Percentiles rank a stretch among this genome's conserved stretches.
Evolutionary conservation across 441 rosid species (phyloP).

Genomic region (Heliophila coronopifolia): DNA sequence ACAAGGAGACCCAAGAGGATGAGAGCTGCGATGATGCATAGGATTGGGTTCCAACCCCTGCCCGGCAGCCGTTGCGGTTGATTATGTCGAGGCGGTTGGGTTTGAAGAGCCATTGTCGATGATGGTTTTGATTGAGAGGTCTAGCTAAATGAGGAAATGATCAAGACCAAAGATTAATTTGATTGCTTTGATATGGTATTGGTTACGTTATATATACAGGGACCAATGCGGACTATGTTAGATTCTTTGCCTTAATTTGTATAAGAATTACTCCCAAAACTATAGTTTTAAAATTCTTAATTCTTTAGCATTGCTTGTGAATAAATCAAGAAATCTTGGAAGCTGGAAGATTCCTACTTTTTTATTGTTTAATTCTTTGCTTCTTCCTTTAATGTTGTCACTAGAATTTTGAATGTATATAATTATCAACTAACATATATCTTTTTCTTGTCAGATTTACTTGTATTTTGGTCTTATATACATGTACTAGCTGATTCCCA

Average conservation of each 20-base stretch:
- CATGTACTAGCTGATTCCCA: neutral
- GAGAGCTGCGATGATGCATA: slow-evolving; percentile 31
- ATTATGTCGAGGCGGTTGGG: slow-evolving; percentile 10
- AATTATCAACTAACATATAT: neutral
- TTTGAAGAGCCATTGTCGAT: slow-evolving; percentile 19
- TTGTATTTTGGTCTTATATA: neutral
- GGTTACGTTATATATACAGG: slow-evolving; percentile 16
- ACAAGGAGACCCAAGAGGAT: slow-evolving; percentile 44
- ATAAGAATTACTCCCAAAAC: slow-evolving; percentile 18
- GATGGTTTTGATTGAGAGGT: neutral
- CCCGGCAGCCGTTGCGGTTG: slow-evolving; percentile 1
- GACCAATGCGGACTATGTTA: neutral
- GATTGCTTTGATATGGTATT: slow-evolving; percentile 19
- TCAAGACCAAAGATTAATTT: slow-evolving; percentile 10
- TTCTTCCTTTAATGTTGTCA: slow-evolving; percentile 6
- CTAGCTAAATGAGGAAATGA: neutral
- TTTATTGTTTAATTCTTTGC: slow-evolving; percentile 16
- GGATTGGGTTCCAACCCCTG: slow-evolving; percentile 22
- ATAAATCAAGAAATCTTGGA: slow-evolving; percentile 33
- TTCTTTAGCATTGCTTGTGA: slow-evolving; percentile 28
- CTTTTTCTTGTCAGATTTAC: neutral
- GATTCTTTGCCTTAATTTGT: slow-evolving; percentile 30
- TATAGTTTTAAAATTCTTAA: slow-evolving; percentile 2
- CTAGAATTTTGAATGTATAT: neutral
- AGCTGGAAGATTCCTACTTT: slow-evolving; percentile 33